Percentiles rank a stretch among this genome's conserved stretches.
Conservation (phyloP, 2,329 filamentous ascomycete species). For the Fusarium neocosmosporiellum region DNA sequence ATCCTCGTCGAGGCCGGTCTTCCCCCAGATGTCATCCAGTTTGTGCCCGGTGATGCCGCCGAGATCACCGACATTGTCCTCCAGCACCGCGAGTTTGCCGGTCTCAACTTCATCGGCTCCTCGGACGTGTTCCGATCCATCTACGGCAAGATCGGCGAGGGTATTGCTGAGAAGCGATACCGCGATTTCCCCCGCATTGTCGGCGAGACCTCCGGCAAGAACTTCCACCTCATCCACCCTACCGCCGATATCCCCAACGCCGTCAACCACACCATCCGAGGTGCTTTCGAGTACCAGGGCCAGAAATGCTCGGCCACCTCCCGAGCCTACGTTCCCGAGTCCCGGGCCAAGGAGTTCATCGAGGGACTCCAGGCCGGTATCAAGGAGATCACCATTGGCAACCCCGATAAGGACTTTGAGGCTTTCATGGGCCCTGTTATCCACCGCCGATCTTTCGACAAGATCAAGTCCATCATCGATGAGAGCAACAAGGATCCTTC, state of each 20-base stretch:
- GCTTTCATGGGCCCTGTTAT: slow-evolving; percentile 88
- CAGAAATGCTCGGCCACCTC: slow-evolving; percentile 92
- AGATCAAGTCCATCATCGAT: slow-evolving; percentile 80
- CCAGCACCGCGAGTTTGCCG: slow-evolving; percentile 81
- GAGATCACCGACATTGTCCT: slow-evolving; percentile 84
- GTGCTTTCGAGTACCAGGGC: slow-evolving; percentile 89
- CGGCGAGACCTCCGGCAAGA: slow-evolving; percentile 92
- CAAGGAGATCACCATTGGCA: slow-evolving; percentile 75
- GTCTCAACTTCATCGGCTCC: slow-evolving; percentile 95
- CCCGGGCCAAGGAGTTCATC: slow-evolving; percentile 77
- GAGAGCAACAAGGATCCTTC: slow-evolving; percentile 79
- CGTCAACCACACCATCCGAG: slow-evolving; percentile 84
- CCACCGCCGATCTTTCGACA: slow-evolving; percentile 83
- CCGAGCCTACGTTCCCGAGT: slow-evolving; percentile 81
- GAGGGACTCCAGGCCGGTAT: slow-evolving; percentile 73
- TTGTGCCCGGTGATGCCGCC: slow-evolving; percentile 87
- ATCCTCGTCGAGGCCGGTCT: slow-evolving; percentile 92
- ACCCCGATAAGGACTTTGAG: slow-evolving; percentile 75
- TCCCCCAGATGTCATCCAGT: slow-evolving; percentile 89
- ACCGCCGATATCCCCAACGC: slow-evolving; percentile 83
- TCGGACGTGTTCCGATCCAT: slow-evolving; percentile 90
- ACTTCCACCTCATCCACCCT: slow-evolving; percentile 86
- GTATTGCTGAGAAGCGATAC: slow-evolving; percentile 84
- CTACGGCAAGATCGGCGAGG: slow-evolving; percentile 85
- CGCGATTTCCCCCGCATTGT: slow-evolving; percentile 87